Evolutionary conservation across 805 yeast species (phyloP).

Genomic region (Debaryomyces prosopidis): DNA sequence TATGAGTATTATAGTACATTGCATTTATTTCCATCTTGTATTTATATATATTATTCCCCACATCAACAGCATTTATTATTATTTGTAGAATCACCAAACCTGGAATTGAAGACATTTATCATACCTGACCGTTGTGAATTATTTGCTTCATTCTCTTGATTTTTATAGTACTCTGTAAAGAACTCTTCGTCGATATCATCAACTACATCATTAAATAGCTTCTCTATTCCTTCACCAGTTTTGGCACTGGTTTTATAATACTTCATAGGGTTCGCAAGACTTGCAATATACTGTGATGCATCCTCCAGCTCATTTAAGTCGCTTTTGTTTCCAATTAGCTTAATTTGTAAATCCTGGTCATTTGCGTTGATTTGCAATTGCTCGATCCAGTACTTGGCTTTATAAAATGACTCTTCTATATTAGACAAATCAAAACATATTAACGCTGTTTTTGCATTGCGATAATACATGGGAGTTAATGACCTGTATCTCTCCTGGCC

Average conservation of each 20-base stretch:
- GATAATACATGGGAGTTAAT: constrained; percentile 79
- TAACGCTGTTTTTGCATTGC: constrained; percentile 71
- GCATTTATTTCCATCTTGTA: constrained; percentile 1
- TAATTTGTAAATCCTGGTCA: constrained; percentile 28
- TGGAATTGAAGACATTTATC: constrained; percentile 7
- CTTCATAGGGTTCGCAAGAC: background rate
- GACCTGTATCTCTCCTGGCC: constrained; percentile 82
- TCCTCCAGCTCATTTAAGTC: constrained; percentile 52
- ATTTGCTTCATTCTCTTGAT: constrained; percentile 4
- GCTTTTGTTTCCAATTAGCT: constrained; percentile 78
- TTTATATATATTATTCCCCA: background rate
- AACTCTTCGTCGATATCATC: constrained; percentile 30
- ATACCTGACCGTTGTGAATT: constrained; percentile 2
- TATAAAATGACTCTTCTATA: constrained; percentile 46
- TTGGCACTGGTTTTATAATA: constrained; percentile 66
- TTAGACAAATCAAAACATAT: constrained; percentile 83
- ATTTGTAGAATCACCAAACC: constrained; percentile 1
- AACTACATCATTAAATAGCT: constrained; percentile 32
- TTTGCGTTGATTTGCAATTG: constrained; percentile 51
- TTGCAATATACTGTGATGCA: background rate
- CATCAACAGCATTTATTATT: constrained; percentile 6
- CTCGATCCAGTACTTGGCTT: constrained; percentile 88
- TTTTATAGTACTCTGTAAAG: constrained; percentile 21
- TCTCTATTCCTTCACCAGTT: constrained; percentile 59
- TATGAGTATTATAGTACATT: constrained; percentile 10